phyloP scores from a whole-genome alignment of 1,139 yeast genomes.

The Geotrichum candidum region DNA sequence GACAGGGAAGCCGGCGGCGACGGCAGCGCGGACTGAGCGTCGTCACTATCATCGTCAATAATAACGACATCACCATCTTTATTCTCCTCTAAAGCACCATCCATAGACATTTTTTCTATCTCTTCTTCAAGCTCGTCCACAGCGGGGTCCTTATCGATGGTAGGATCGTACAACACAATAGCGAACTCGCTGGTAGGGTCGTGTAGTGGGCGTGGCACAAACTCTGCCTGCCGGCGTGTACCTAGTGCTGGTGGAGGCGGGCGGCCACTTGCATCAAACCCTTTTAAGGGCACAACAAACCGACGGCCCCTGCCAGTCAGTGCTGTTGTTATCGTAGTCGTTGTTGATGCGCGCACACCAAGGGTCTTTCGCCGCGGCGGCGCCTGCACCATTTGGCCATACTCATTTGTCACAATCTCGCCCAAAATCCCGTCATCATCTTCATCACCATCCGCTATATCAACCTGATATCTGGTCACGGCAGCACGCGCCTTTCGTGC shows the following conservation, averaged over 20 bases:
- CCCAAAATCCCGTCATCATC: neutral
- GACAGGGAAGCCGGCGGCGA: conserved; percentile 16
- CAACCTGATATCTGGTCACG: neutral
- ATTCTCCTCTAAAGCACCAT: conserved; percentile 9
- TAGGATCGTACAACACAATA: conserved; percentile 90
- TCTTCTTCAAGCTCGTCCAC: conserved; percentile 20
- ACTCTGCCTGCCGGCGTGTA: conserved; percentile 57
- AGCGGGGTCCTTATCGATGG: conserved; percentile 51
- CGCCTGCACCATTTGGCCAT: neutral
- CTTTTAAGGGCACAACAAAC: conserved; percentile 38
- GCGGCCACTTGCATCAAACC: conserved; percentile 26
- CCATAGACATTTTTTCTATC: neutral
- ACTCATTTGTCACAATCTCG: neutral
- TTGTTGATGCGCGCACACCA: neutral
- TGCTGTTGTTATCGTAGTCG: neutral
- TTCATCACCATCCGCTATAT: neutral
- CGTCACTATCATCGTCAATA: conserved; percentile 18
- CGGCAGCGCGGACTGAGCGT: conserved; percentile 16
- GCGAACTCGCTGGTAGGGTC: conserved; percentile 94
- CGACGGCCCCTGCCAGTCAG: neutral
- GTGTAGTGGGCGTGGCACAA: conserved; percentile 84
- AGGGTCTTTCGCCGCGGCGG: neutral
- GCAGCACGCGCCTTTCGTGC: neutral
- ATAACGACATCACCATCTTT: conserved; percentile 12
- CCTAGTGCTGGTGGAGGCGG: conserved; percentile 79